Evolutionary conservation across 2,329 filamentous ascomycete genomes (phyloP).

Genomic region (Endothia cerciana): DNA sequence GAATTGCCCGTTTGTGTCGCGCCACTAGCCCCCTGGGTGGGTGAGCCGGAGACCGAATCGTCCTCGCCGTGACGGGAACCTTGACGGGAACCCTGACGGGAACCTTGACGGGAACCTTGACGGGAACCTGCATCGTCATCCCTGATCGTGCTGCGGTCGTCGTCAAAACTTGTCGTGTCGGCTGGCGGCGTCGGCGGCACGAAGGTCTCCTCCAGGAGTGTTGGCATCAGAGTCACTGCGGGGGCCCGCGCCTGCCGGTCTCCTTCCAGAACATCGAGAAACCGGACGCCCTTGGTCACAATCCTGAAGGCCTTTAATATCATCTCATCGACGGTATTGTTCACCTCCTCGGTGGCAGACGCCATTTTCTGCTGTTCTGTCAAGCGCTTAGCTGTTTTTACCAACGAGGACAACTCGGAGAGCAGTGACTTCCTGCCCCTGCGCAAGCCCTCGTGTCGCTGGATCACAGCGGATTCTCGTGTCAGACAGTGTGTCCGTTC

Average conservation of each 20-base stretch:
- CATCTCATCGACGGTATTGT: conserved; percentile 87
- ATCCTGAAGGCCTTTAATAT: conserved; percentile 93
- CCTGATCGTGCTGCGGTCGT: conserved; percentile 36
- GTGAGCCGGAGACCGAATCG: conserved; percentile 38
- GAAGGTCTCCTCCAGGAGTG: conserved; percentile 60
- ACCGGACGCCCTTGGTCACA: conserved; percentile 86
- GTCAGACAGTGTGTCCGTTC: conserved; percentile 88
- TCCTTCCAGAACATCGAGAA: conserved; percentile 82
- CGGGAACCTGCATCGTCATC: conserved; percentile 47
- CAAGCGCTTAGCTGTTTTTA: conserved; percentile 85
- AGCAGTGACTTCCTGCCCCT: conserved; percentile 84
- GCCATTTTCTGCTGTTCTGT: conserved; percentile 68
- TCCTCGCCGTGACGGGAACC: conserved; percentile 44
- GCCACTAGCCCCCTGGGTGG: conserved; percentile 33
- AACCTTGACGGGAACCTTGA: conserved; percentile 45
- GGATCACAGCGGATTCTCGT: conserved; percentile 75
- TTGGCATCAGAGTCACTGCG: conserved; percentile 63
- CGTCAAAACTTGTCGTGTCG: conserved; percentile 57
- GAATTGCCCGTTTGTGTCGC: conserved; percentile 40
- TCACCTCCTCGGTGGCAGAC: conserved; percentile 60
- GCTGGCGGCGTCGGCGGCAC: conserved; percentile 67
- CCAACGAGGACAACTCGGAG: conserved; percentile 85
- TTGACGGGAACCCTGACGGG: conserved; percentile 47
- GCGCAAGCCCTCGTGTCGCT: conserved; percentile 75
- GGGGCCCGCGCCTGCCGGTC: conserved; percentile 55